Percentiles rank a stretch among this genome's conserved stretches.
phyloP scores from a whole-genome alignment of 106 monocot genomes.

The Ottelia alismoides region DNA sequence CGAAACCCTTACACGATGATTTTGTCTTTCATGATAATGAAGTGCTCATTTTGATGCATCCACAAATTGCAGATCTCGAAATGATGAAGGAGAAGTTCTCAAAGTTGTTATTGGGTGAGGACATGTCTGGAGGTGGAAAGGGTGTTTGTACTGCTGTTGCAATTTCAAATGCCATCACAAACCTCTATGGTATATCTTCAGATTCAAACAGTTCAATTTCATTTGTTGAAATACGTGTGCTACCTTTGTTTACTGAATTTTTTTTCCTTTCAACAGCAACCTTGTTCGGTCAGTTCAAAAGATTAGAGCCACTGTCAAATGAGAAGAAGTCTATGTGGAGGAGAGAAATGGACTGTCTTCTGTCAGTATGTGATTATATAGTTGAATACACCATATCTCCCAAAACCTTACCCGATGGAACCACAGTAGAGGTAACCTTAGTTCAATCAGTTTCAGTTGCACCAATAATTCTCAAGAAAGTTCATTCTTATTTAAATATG shows the following conservation, averaged over 20 bases:
- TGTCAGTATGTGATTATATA: constrained; percentile 72
- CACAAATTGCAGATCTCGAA: constrained; percentile 53
- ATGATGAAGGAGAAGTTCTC: constrained; percentile 77
- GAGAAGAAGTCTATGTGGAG: constrained; percentile 79
- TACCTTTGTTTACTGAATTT: no score
- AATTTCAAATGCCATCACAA: constrained; percentile 88
- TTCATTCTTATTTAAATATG: neutral
- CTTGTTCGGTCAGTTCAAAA: constrained; percentile 57
- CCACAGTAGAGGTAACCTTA: neutral
- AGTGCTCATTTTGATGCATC: no score
- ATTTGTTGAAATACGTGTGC: no score
- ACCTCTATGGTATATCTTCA: constrained; percentile 58
- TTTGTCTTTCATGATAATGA: no score
- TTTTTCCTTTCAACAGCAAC: constrained; percentile 50
- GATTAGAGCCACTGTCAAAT: constrained; percentile 49
- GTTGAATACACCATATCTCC: constrained; percentile 22
- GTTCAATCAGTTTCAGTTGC: neutral
- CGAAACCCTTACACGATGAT: no score
- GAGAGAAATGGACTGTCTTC: constrained; percentile 71
- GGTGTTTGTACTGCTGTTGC: constrained; percentile 71
- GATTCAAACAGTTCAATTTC: neutral
- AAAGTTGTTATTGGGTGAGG: constrained; percentile 82
- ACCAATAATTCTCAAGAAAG: neutral
- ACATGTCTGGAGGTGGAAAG: constrained; percentile 80
- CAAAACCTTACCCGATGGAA: neutral